These are phyloP conservation scores for Lachnellula subtilissima DNA, from an alignment of 2,329 filamentous ascomycete genomes.

Conservation along the genomic window DNA sequence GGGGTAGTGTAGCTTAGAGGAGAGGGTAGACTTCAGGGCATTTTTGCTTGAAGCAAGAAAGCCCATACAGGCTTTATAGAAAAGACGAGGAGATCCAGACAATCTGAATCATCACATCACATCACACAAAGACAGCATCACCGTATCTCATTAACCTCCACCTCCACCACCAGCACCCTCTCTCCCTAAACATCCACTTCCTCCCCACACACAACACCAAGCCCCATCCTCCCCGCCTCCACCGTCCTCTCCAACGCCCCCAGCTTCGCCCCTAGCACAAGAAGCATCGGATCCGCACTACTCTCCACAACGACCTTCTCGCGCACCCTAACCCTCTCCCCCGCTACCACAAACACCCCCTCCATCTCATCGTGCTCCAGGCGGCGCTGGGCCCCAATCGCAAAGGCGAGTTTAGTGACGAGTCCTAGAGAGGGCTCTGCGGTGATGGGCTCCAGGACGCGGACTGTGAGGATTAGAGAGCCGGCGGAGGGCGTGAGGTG, in stretches of 20 bases:
- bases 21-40: too few relatives aligned
- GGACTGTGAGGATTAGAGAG: slow-evolving; percentile 63
- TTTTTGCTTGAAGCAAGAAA: too few relatives aligned
- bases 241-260: slow-evolving; percentile 61
- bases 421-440: slow-evolving; percentile 49
- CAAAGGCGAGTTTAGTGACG: slow-evolving; percentile 64
- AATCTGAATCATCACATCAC: background rate
- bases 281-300: slow-evolving; percentile 73
- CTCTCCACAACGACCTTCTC: slow-evolving; percentile 82
- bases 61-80: background rate
- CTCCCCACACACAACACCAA: slow-evolving; percentile 70
- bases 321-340: slow-evolving; percentile 73
- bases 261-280: slow-evolving; percentile 79
- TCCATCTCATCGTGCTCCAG: slow-evolving; percentile 78
- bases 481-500: slow-evolving; percentile 67
- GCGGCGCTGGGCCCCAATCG: slow-evolving; percentile 58
- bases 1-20: too few relatives aligned
- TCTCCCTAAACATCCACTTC: background rate
- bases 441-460: slow-evolving; percentile 62
- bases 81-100: background rate
- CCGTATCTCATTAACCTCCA: background rate
- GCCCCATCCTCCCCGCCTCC: slow-evolving; percentile 46
- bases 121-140: background rate
- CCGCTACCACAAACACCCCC: slow-evolving; percentile 60
- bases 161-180: too few relatives aligned